A percentile compares a stretch with the other conserved stretches of the same genome.
These are phyloP conservation scores for Zangia roseola DNA, from an alignment of 768 basidiomycete species.

Conservation along the genomic window DNA sequence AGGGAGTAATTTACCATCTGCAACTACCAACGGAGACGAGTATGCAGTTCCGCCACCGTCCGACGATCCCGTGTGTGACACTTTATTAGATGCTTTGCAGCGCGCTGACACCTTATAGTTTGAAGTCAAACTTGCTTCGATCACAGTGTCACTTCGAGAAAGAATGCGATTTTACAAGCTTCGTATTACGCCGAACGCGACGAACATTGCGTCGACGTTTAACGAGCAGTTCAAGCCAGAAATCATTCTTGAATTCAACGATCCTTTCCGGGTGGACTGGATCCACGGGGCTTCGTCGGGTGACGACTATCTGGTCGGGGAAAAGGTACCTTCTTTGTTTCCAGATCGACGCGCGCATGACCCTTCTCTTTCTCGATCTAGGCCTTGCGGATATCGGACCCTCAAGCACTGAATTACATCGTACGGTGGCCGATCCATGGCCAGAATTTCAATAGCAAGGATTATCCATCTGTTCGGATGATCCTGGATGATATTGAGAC, in stretches of 20 bases:
- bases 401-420: constrained; percentile 63
- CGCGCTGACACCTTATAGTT: constrained; percentile 45
- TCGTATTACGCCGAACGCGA: constrained; percentile 68
- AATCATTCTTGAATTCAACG: constrained; percentile 81
- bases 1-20: constrained; percentile 24
- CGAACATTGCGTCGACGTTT: constrained; percentile 68
- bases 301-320: constrained; percentile 56
- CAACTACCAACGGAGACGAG: constrained; percentile 44
- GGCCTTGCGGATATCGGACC: constrained; percentile 72
- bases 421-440: constrained; percentile 82
- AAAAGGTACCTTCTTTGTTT: constrained; percentile 46
- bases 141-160: constrained; percentile 71
- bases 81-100: not conserved
- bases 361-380: constrained; percentile 28
- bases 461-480: constrained; percentile 69
- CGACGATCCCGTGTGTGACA: constrained; percentile 60
- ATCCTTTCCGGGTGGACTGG: constrained; percentile 85
- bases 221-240: constrained; percentile 86
- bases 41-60: constrained; percentile 45
- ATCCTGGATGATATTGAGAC: constrained; percentile 76
- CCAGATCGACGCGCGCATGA: constrained; percentile 1
- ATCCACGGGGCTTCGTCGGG: constrained; percentile 55
- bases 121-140: constrained; percentile 70
- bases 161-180: constrained; percentile 87
- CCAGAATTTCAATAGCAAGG: constrained; percentile 78